Percentiles rank a stretch among this genome's conserved stretches.
phyloP scores from a whole-genome alignment of 345 rosid species.

The Brassica juncea region DNA sequence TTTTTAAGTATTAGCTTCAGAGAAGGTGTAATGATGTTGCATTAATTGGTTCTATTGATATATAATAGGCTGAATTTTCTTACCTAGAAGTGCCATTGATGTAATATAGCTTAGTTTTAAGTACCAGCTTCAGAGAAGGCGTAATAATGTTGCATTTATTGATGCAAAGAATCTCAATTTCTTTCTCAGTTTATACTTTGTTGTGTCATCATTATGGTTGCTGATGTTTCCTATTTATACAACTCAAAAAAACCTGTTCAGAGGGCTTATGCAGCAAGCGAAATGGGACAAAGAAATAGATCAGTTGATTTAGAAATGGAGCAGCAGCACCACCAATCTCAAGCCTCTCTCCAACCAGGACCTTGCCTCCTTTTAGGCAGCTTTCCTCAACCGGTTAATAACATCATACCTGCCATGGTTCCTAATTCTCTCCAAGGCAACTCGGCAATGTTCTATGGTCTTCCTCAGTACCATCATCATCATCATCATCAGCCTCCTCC shows the following conservation, averaged over 20 bases:
- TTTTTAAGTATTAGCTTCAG: no score
- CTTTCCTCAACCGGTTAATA: conserved; percentile 48
- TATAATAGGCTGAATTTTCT: neutral
- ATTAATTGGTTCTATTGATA: no score
- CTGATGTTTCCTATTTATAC: conserved; percentile 15
- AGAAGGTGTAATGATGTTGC: no score
- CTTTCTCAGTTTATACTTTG: neutral
- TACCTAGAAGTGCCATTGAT: neutral
- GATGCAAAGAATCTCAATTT: neutral
- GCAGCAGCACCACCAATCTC: conserved; percentile 49
- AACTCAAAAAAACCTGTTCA: conserved; percentile 1
- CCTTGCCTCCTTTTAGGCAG: conserved; percentile 56
- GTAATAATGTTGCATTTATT: conserved; percentile 5
- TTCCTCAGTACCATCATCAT: conserved; percentile 55
- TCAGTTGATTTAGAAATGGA: conserved; percentile 65
- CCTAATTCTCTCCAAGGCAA: conserved; percentile 51
- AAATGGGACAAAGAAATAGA: conserved; percentile 72
- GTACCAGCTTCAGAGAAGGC: neutral
- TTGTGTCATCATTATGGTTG: neutral
- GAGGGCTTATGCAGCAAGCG: conserved; percentile 46
- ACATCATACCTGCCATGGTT: conserved; percentile 45
- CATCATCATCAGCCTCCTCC: conserved; percentile 50
- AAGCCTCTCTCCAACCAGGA: conserved; percentile 50
- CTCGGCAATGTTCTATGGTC: conserved; percentile 51
- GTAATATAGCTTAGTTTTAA: neutral